Evolutionary conservation across 129 eudicot genomes (phyloP).

Genomic region (Sambucus nigra): DNA sequence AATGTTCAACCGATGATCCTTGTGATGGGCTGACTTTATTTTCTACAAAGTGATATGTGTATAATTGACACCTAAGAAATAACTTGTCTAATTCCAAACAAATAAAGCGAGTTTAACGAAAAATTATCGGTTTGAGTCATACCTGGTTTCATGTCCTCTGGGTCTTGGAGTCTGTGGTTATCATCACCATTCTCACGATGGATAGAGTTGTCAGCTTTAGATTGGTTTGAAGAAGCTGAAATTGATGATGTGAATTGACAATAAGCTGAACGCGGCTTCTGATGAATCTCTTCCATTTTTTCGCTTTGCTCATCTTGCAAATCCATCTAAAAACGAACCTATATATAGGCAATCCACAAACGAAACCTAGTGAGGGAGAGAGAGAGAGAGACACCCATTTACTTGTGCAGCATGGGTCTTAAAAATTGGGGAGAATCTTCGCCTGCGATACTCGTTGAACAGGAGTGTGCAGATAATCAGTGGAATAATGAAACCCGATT

Average conservation of each 20-base stretch:
- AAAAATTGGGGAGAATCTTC: conserved; percentile 67
- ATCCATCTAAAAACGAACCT: conserved; percentile 88
- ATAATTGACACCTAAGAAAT: no score
- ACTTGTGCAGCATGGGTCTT: conserved; percentile 53
- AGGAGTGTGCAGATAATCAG: conserved; percentile 54
- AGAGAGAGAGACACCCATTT: conserved; percentile 6
- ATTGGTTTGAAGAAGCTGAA: conserved; percentile 7
- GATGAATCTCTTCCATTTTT: conserved; percentile 37
- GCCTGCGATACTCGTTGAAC: conserved; percentile 68
- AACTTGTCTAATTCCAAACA: neutral
- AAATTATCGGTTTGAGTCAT: neutral
- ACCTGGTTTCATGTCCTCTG: conserved; percentile 18
- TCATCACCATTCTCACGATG: conserved; percentile 2
- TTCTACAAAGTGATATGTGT: conserved; percentile 5
- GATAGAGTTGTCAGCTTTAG: neutral
- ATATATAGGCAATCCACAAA: conserved; percentile 9
- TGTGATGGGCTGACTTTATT: neutral
- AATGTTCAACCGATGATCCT: conserved; percentile 1
- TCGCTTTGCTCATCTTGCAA: conserved; percentile 64
- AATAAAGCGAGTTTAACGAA: neutral
- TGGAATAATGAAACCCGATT: conserved; percentile 47
- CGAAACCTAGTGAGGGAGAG: neutral
- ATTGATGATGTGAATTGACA: conserved; percentile 31
- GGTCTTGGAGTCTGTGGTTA: conserved; percentile 15
- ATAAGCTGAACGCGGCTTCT: conserved; percentile 38